Base-by-base conservation (phyloP, 306 rosid species). In the Castanospermum australe region DNA sequence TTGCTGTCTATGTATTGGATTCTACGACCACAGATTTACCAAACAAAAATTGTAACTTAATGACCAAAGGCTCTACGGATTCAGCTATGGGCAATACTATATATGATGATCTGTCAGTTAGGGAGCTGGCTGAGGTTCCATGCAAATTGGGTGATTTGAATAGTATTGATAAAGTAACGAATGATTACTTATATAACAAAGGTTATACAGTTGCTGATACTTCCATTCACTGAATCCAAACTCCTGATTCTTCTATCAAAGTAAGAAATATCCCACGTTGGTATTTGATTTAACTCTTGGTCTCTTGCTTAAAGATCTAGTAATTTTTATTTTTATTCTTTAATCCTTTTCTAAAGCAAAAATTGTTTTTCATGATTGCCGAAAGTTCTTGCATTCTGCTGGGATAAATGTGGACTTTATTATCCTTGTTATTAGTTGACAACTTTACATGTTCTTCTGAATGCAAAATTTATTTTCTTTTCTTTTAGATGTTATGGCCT, bases 221-320 rank as follows among this genome's bases (percentile, higher is more conserved):
- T 47, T 61, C 75, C 36, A 9, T 44, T 45, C 21, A n/a, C 80
- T 62, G 67, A 63, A 54, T 77, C 35, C 76, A 38, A 59, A 79
- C 75, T 60, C 84, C 79, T 1, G 71, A 63, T 64, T 86, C 75
- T 57, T 52, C 87, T 47, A 75, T 51, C 28, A 76, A 77, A 82
- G 95, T 89, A 77, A 61, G 78, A 15, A 25, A 32, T 18, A n/a
- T 83, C 15, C 20, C 54, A 50, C 57, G 4, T 7, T 36, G 21
- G 20, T 39, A 35, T 71, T 71, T 73, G 18, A 28, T 65, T 44
- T 35, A 32, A 41, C 20, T 25, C 64, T 75, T 56, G 51, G 36
- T 35, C 6, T 30, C 6, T 48, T 33, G 22, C 71, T 69, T 35
- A 11, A n/a, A 71, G 50, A 24, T 41, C 59, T 71, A 48, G 39